Percentiles rank a stretch among this genome's conserved stretches.
phyloP scores from a whole-genome alignment of 306 rosid genomes.

The Casuarina glauca region DNA sequence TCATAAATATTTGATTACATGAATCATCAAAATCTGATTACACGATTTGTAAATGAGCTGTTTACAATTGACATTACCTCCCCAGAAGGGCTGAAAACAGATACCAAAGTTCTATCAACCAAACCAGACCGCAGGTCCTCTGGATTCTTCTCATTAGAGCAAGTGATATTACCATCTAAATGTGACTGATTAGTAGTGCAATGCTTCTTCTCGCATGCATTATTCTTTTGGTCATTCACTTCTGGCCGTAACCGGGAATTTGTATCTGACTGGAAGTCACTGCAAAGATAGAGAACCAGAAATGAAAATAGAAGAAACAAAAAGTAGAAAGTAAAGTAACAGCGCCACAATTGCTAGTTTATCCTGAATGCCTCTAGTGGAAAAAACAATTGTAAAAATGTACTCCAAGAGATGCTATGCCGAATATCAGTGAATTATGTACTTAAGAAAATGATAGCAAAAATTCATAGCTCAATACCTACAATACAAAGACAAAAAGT shows the following conservation, averaged over 20 bases:
- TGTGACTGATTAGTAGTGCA: constrained; percentile 27
- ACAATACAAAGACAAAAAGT: constrained; percentile 74
- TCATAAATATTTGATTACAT: constrained; percentile 15
- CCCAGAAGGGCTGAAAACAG: constrained; percentile 26
- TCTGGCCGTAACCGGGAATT: constrained; percentile 42
- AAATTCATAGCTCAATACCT: constrained; percentile 42
- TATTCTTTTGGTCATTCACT: constrained; percentile 47
- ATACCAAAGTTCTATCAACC: constrained; percentile 39
- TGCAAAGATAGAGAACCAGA: constrained; percentile 28
- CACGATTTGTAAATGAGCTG: constrained; percentile 16
- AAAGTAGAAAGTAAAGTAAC: background rate
- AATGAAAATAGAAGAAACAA: background rate
- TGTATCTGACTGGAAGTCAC: constrained; percentile 43
- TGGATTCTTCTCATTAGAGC: constrained; percentile 23
- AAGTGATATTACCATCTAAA: constrained; percentile 35
- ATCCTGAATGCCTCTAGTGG: constrained; percentile 8
- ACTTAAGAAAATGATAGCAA: background rate
- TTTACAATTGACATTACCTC: constrained; percentile 29
- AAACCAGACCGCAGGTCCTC: constrained; percentile 37
- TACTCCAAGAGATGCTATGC: background rate
- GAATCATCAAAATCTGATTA: constrained; percentile 6
- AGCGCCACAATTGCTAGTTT: background rate
- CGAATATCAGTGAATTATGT: background rate
- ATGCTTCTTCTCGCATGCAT: constrained; percentile 40
- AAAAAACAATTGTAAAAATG: background rate